These are phyloP conservation scores for Xylariaceae sp. DNA, from an alignment of 2,329 filamentous ascomycete genomes.

Conservation along the genomic window DNA sequence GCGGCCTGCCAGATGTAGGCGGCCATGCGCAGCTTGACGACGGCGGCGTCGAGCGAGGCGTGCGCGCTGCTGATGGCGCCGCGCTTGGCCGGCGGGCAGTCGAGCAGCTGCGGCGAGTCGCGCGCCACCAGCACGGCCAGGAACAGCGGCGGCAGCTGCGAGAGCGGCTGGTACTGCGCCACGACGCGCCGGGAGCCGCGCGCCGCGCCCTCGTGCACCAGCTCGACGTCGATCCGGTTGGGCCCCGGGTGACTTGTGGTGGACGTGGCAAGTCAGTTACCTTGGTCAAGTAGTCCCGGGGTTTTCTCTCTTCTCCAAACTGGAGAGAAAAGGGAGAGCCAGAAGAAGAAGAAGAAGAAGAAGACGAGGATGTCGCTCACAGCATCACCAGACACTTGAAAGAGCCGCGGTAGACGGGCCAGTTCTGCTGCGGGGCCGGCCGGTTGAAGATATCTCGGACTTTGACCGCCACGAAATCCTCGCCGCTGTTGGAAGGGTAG, in stretches of 20 bases:
- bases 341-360: too few species aligned
- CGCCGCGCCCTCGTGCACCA: constrained; percentile 2
- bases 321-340: too few species aligned
- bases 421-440: constrained; percentile 5
- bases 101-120: constrained; percentile 61
- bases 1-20: constrained; percentile 73
- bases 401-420: constrained; percentile 4
- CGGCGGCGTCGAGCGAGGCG: constrained; percentile 51
- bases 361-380: too few species aligned
- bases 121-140: constrained; percentile 62
- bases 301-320: too few species aligned
- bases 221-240: constrained; percentile 6
- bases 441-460: constrained; percentile 5
- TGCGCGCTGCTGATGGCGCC: constrained; percentile 44
- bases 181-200: not conserved
- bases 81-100: constrained; percentile 55
- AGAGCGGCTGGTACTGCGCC: constrained; percentile 46
- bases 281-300: too few species aligned
- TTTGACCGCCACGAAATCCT: constrained; percentile 7
- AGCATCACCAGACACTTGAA: constrained; percentile 11
- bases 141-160: constrained; percentile 55
- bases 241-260: constrained; percentile 6
- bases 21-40: constrained; percentile 64
- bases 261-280: too few species aligned
- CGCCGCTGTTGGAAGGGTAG: not conserved